Percentiles rank a stretch among this genome's conserved stretches.
These are phyloP conservation scores for Zostera marina DNA, from an alignment of 116 monocot species.

Conservation along the genomic window DNA sequence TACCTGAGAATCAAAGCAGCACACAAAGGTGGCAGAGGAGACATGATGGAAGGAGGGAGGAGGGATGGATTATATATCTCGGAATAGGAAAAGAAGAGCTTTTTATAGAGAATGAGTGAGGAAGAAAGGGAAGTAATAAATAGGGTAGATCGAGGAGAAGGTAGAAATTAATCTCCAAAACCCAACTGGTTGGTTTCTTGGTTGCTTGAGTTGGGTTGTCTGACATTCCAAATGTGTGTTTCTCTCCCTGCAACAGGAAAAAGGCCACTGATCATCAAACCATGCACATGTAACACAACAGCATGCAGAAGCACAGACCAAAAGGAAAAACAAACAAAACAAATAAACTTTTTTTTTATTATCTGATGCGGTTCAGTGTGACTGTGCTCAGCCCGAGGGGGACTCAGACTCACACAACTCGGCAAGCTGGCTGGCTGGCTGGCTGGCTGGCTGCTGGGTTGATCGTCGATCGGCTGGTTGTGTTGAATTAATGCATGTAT, in stretches of 20 bases:
- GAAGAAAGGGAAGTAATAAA: conserved; percentile 2
- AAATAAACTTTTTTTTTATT: not conserved
- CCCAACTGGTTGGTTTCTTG: not conserved
- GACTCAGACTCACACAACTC: too few species aligned
- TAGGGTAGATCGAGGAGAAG: conserved; percentile 3
- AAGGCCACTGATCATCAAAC: conserved; percentile 3
- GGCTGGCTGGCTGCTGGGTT: too few species aligned
- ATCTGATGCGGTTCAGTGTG: too few species aligned
- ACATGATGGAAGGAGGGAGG: not conserved
- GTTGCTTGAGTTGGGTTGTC: conserved; percentile 1
- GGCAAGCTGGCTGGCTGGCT: too few species aligned
- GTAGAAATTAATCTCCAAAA: not conserved
- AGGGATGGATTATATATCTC: not conserved
- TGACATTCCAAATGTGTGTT: conserved; percentile 15
- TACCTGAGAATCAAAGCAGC: not conserved
- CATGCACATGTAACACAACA: not conserved
- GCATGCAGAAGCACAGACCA: not conserved
- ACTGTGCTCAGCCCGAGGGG: too few species aligned
- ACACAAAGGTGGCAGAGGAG: too few species aligned
- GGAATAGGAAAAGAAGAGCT: not conserved
- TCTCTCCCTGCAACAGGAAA: conserved; percentile 11
- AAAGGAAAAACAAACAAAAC: not conserved
- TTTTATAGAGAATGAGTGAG: conserved; percentile 6
- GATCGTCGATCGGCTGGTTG: too few species aligned
- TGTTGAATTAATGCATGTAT: too few species aligned